Evolutionary conservation across 2,329 filamentous ascomycete species (phyloP).

Genomic region (Podosphaera xanthii): DNA sequence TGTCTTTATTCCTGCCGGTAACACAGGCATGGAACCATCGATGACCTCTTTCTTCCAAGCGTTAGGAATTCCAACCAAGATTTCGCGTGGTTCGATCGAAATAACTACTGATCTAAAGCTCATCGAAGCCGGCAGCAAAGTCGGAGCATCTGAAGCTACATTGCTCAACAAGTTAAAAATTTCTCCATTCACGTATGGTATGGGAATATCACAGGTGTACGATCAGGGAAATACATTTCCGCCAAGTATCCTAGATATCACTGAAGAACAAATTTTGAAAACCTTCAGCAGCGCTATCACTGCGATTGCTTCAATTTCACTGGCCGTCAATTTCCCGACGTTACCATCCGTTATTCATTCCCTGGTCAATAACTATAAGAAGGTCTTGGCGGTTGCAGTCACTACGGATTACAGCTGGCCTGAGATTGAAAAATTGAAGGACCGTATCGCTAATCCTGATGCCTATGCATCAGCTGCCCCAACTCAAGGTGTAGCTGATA

Average conservation of each 20-base stretch:
- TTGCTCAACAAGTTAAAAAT: conserved; percentile 99
- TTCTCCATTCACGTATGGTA: conserved; percentile 98
- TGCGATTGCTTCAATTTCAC: conserved; percentile 74
- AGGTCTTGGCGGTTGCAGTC: conserved; percentile 69
- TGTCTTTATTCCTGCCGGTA: conserved; percentile 89
- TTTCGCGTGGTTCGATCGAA: conserved; percentile 99
- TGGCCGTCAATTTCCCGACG: conserved; percentile 88
- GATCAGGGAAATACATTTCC: conserved; percentile 89
- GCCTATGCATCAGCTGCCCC: conserved; percentile 75
- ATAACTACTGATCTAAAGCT: conserved; percentile 96
- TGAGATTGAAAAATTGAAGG: conserved; percentile 94
- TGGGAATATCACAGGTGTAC: conserved; percentile 91
- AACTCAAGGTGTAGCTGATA: conserved; percentile 32
- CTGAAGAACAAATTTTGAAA: conserved; percentile 81
- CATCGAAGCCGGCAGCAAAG: conserved; percentile 77
- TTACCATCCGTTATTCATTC: conserved; percentile 93
- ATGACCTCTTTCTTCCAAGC: conserved; percentile 99
- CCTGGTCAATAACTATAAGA: conserved; percentile 96
- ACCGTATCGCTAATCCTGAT: conserved; percentile 97
- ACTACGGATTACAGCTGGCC: conserved; percentile 85
- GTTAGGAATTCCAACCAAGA: conserved; percentile 99
- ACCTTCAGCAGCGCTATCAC: conserved; percentile 59
- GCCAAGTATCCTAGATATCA: conserved; percentile 69
- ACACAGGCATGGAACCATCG: conserved; percentile 99
- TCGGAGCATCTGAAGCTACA: conserved; percentile 95